phyloP scores from a whole-genome alignment of 129 eudicot genomes.

The Solidago caesia region DNA sequence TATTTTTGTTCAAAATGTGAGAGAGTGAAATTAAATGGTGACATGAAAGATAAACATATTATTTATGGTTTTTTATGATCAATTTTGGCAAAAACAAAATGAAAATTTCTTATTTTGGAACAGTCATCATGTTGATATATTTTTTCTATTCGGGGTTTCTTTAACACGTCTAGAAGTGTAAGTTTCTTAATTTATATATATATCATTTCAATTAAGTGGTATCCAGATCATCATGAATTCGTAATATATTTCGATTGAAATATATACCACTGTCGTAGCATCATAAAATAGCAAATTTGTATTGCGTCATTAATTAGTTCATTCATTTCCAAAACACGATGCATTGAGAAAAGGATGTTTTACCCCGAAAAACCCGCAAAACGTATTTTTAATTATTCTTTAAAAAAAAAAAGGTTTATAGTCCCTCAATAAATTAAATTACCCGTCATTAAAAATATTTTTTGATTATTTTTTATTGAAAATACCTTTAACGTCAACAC shows the following conservation, averaged over 20 bases:
- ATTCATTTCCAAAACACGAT: slow-evolving; percentile 20
- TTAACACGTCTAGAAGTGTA: slow-evolving; percentile 12
- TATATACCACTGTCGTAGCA: background rate
- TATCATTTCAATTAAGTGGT: background rate
- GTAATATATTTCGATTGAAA: background rate
- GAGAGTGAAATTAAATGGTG: background rate
- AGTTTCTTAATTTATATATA: background rate
- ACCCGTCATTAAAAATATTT: too few relatives aligned
- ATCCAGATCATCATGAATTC: background rate
- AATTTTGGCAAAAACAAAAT: slow-evolving; percentile 4
- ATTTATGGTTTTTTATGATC: background rate
- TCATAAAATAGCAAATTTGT: background rate
- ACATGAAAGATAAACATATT: background rate
- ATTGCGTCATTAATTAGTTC: slow-evolving; percentile 11
- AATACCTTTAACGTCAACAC: too few relatives aligned
- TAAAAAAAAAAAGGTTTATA: too few relatives aligned
- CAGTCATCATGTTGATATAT: background rate
- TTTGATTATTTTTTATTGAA: too few relatives aligned
- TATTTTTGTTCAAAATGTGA: background rate
- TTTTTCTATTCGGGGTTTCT: background rate
- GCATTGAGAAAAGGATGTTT: background rate
- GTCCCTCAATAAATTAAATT: too few relatives aligned
- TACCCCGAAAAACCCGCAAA: background rate
- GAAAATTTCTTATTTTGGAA: slow-evolving; percentile 2
- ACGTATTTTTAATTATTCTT: background rate